These are phyloP conservation scores for Lycium ferocissimum DNA, from an alignment of 257 asterid genomes.

Conservation along the genomic window DNA sequence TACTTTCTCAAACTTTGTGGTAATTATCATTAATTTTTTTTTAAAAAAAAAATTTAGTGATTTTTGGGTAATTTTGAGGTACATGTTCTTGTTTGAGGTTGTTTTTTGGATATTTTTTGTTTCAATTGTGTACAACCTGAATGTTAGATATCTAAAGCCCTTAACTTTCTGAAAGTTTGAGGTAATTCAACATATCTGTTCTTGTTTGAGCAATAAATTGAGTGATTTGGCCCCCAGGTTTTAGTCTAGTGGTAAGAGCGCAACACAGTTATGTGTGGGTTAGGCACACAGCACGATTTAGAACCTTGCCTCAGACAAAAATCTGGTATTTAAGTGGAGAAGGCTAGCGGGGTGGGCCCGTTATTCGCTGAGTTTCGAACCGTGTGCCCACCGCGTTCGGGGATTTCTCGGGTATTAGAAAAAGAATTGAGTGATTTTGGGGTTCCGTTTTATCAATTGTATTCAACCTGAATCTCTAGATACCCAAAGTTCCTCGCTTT, in stretches of 20 bases:
- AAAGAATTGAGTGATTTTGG: slow-evolving; percentile 11
- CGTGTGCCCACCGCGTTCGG: background rate
- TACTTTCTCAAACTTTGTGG: background rate
- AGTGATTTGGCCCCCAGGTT: background rate
- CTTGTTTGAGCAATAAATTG: slow-evolving; percentile 9
- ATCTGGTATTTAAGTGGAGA: background rate
- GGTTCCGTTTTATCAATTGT: slow-evolving; percentile 32
- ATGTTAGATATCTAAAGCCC: background rate
- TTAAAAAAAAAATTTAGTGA: too few species aligned
- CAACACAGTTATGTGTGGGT: background rate
- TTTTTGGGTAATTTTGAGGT: background rate
- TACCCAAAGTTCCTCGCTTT: slow-evolving; percentile 37
- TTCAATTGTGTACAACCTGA: background rate
- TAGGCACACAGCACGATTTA: background rate
- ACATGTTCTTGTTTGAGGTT: background rate
- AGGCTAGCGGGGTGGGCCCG: background rate
- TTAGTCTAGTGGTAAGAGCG: background rate
- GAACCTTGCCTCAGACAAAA: background rate
- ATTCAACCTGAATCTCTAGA: slow-evolving; percentile 30
- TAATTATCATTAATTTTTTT: too few species aligned
- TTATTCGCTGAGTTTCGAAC: background rate
- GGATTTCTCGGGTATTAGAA: background rate
- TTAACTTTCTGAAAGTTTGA: background rate
- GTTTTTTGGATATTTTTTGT: background rate
- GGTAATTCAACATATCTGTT: background rate